Base-by-base conservation (phyloP, 768 basidiomycete species). In the Hygrophorus russula region DNA sequence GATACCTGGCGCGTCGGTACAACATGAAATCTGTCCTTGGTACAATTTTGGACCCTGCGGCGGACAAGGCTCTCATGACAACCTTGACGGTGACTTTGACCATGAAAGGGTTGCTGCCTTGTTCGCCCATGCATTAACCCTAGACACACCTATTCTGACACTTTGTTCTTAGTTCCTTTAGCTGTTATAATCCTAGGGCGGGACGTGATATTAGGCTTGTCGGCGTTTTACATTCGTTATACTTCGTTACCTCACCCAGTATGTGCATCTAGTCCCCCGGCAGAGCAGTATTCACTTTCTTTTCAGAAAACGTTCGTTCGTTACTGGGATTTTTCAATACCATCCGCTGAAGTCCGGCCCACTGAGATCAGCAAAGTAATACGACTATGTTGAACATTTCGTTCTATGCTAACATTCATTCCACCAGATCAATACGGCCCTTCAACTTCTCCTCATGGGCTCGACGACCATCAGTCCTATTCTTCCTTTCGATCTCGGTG, bases 291-390 rank as follows among this genome's bases (percentile, higher is more conserved):
- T 43, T 36, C 18, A 34, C 32, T 11, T 20, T 29, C 34, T 35
- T 29, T 17, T 36, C 59, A 93, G 86, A 88, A 89, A 89, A 96
- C 92, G 0, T 83, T 90, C 56, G 59, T 66, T 18, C 78, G 96
- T 28, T 99, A 98, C 62, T 99, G 93, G 88, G 88, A 97, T 58
- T 89, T 96, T 49, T 86, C 87, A 8, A 78, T 96, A 40, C 91
- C 96, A 1, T 94, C 92, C 1, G 94, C 91, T 1, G 93, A 96
- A 61, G 91, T 98, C 10, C 77, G 77, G 24, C 94, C 94, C 0
- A 98, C 96, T 9, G 63, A 62, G n/a, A 92, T 99, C 40, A 94
- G 90, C 69, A 98, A 94, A 70, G 88, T 84, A 32, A 33, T 39
- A 46, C n/a, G n/a, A 41, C 4, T 10, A 11, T 6, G 8, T 34